phyloP scores from a whole-genome alignment of 2,329 filamentous ascomycete species.

The Claviceps sorghi region DNA sequence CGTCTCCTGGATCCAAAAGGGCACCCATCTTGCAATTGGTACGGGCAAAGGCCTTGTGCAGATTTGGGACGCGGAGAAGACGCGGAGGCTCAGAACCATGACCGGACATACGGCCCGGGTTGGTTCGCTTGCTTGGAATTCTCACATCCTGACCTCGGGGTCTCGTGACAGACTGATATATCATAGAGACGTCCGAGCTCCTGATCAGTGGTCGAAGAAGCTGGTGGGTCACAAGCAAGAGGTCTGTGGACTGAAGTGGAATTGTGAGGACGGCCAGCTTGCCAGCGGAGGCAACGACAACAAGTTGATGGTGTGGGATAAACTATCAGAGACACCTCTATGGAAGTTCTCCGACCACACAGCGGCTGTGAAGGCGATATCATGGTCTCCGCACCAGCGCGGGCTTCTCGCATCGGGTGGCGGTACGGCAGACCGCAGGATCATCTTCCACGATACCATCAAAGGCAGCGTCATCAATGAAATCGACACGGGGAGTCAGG shows the following conservation, averaged over 20 bases:
- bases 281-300: constrained; percentile 97
- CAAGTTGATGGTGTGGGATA: constrained; percentile 98
- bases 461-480: constrained; percentile 71
- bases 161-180: constrained; percentile 88
- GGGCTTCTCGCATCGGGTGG: constrained; percentile 90
- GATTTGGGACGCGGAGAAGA: constrained; percentile 90
- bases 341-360: constrained; percentile 93
- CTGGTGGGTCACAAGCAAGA: constrained; percentile 94
- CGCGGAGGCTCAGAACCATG: constrained; percentile 81
- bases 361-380: constrained; percentile 91
- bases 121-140: constrained; percentile 92
- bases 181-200: constrained; percentile 85
- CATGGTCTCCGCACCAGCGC: constrained; percentile 93
- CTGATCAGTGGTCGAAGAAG: constrained; percentile 77
- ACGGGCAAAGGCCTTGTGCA: constrained; percentile 90
- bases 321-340: constrained; percentile 76
- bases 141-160: constrained; percentile 90
- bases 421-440: constrained; percentile 86
- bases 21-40: constrained; percentile 88
- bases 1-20: constrained; percentile 96
- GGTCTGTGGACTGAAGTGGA: constrained; percentile 94
- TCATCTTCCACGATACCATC: constrained; percentile 95
- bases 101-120: constrained; percentile 89
- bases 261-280: constrained; percentile 85
- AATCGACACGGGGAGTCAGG: constrained; percentile 91